phyloP scores from a whole-genome alignment of 2,329 filamentous ascomycete genomes.

The Neofusicoccum umdonicola region DNA sequence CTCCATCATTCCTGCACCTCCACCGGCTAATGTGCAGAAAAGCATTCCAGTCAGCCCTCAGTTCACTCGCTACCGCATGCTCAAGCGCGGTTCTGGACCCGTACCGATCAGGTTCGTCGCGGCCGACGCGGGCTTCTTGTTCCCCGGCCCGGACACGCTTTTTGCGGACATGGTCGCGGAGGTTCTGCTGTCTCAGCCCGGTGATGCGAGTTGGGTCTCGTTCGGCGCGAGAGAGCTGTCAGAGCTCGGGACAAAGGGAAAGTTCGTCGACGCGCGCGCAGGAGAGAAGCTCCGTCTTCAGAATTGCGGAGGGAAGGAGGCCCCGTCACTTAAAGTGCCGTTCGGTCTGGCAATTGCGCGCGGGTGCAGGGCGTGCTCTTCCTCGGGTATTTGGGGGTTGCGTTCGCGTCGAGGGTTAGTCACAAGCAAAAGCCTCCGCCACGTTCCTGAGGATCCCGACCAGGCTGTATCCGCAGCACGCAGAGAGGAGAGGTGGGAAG shows the following conservation, averaged over 20 bases:
- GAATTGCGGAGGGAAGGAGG: not conserved
- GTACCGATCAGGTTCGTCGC: constrained; percentile 89
- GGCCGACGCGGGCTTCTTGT: constrained; percentile 77
- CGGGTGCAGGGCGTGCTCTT: not conserved
- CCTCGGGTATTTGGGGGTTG: not conserved
- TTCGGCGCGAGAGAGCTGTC: not conserved
- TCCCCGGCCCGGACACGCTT: constrained; percentile 53
- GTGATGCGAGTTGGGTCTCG: not conserved
- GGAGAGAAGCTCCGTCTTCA: not conserved
- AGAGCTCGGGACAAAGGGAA: too few relatives aligned
- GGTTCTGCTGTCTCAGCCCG: not conserved
- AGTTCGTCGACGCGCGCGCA: not conserved
- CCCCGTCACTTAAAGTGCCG: too few relatives aligned
- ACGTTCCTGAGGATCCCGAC: not conserved
- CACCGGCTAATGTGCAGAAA: constrained; percentile 65
- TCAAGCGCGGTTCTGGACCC: constrained; percentile 26
- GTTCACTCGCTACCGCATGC: too few relatives aligned
- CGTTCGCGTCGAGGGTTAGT: not conserved
- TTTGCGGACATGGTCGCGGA: constrained; percentile 57
- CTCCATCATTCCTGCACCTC: constrained; percentile 99
- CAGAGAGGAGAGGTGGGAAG: not conserved
- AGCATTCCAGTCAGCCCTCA: not conserved
- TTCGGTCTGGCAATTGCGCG: not conserved
- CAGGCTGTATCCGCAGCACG: not conserved
- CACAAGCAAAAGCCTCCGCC: not conserved